Evolutionary conservation across 1,139 yeast genomes (phyloP).

Genomic region (Candida sojae): DNA sequence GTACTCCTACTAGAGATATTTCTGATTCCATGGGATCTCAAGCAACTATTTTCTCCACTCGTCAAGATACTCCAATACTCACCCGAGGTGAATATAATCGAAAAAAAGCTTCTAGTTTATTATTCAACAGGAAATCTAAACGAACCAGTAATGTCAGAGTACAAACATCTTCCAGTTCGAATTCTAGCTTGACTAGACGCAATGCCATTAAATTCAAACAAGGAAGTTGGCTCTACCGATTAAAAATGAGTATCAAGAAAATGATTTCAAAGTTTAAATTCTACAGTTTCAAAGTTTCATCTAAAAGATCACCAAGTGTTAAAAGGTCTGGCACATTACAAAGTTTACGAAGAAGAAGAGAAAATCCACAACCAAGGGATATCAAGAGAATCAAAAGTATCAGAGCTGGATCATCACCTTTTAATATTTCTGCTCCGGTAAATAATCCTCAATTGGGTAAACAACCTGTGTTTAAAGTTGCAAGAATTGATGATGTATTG

Average conservation of each 20-base stretch:
- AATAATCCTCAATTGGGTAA: constrained; percentile 32
- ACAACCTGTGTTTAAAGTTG: constrained; percentile 13
- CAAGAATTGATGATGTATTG: constrained; percentile 26
- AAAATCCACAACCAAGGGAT: constrained; percentile 19
- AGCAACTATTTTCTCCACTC: constrained; percentile 48
- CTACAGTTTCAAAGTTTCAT: constrained; percentile 29
- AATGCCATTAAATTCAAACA: constrained; percentile 38
- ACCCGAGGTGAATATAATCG: neutral
- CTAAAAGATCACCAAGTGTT: constrained; percentile 24
- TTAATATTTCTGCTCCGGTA: constrained; percentile 12
- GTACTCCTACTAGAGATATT: constrained; percentile 22
- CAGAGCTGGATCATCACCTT: neutral
- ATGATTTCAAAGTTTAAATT: constrained; percentile 25
- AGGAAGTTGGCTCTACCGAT: constrained; percentile 33
- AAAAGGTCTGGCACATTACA: constrained; percentile 14
- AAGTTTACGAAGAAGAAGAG: constrained; percentile 20
- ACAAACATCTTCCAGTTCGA: constrained; percentile 11
- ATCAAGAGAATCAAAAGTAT: constrained; percentile 11
- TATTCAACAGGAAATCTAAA: constrained; percentile 12
- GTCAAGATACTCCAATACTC: constrained; percentile 17
- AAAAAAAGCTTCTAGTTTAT: neutral
- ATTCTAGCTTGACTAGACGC: constrained; percentile 26
- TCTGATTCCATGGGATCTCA: constrained; percentile 47
- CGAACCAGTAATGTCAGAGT: constrained; percentile 14
- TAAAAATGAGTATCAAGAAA: constrained; percentile 28